Conservation (phyloP, 139 green algal genomes). For the Auxenochlorella pyrenoidosa region DNA sequence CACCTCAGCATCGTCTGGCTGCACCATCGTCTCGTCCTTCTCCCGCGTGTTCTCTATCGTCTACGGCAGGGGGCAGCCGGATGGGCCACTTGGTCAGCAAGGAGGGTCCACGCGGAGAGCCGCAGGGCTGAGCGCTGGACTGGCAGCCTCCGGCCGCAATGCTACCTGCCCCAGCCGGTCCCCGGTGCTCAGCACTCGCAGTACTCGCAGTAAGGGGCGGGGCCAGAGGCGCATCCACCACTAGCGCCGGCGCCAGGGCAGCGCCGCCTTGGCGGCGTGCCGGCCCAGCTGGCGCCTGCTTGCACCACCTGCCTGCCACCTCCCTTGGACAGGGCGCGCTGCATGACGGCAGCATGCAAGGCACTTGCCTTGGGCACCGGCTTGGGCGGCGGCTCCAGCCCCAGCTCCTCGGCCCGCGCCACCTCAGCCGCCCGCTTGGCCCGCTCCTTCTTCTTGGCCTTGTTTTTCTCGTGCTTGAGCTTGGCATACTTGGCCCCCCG, state of each 20-base stretch:
- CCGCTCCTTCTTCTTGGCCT: conserved; percentile 76
- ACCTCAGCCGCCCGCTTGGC: conserved; percentile 73
- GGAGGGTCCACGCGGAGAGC: not conserved
- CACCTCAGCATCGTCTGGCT: conserved; percentile 83
- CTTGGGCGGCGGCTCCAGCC: conserved; percentile 73
- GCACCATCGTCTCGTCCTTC: conserved; percentile 85
- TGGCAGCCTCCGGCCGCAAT: no score
- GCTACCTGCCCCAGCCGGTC: no score
- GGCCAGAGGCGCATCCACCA: no score
- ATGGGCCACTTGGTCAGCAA: not conserved
- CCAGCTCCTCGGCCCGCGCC: conserved; percentile 67
- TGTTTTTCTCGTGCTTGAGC: conserved; percentile 83
- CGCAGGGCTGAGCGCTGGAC: no score
- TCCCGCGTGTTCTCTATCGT: conserved; percentile 93
- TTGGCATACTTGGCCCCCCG: conserved; percentile 79
- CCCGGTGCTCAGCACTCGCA: no score
- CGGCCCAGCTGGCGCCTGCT: no score
- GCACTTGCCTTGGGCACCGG: conserved; percentile 74
- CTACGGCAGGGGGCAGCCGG: conserved; percentile 22
- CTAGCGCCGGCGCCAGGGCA: no score
- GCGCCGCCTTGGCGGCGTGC: not conserved
- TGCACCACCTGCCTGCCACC: not conserved
- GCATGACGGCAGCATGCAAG: no score
- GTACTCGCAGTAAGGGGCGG: no score
- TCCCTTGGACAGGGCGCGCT: no score